phyloP scores from a whole-genome alignment of 2,329 filamentous ascomycete genomes.

The Pestalotiopsis sp. region DNA sequence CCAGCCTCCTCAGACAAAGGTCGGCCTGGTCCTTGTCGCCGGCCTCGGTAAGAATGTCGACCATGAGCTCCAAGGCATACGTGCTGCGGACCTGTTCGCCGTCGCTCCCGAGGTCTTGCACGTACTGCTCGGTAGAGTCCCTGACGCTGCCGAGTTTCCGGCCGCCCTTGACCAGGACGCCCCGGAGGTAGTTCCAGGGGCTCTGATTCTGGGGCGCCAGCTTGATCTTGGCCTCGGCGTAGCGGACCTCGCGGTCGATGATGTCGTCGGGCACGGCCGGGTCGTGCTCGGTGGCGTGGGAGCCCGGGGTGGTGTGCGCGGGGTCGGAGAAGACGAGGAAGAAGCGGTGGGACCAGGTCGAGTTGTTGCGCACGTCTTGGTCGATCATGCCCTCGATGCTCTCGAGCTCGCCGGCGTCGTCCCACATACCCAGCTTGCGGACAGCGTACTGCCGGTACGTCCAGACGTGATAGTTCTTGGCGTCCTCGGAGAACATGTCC shows the following conservation, averaged over 20 bases:
- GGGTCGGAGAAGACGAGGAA: slow-evolving; percentile 81
- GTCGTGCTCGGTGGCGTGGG: slow-evolving; percentile 54
- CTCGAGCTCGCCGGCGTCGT: slow-evolving; percentile 60
- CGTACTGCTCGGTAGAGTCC: slow-evolving; percentile 54
- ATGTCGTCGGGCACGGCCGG: slow-evolving; percentile 61
- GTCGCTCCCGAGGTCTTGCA: slow-evolving; percentile 47
- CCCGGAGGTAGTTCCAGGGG: slow-evolving; percentile 89
- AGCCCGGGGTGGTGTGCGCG: slow-evolving; percentile 46
- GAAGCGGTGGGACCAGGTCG: slow-evolving; percentile 96
- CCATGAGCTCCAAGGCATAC: slow-evolving; percentile 72
- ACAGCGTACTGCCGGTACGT: slow-evolving; percentile 81
- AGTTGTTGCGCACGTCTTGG: slow-evolving; percentile 90
- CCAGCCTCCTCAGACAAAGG: slow-evolving; percentile 72
- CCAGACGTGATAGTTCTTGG: slow-evolving; percentile 99
- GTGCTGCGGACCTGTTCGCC: slow-evolving; percentile 60
- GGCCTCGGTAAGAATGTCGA: slow-evolving; percentile 65
- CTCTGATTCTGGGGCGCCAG: slow-evolving; percentile 92
- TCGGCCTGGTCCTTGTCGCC: slow-evolving; percentile 65
- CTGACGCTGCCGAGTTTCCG: slow-evolving; percentile 47
- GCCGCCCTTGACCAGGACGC: slow-evolving; percentile 70
- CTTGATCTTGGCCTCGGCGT: slow-evolving; percentile 71
- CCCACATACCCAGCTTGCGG: slow-evolving; percentile 62
- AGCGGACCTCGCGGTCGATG: slow-evolving; percentile 75
- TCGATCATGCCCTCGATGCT: slow-evolving; percentile 74
- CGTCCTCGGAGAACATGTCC: slow-evolving; percentile 80